phyloP scores from a whole-genome alignment of 2,329 filamentous ascomycete genomes.

The Fusarium falciforme region DNA sequence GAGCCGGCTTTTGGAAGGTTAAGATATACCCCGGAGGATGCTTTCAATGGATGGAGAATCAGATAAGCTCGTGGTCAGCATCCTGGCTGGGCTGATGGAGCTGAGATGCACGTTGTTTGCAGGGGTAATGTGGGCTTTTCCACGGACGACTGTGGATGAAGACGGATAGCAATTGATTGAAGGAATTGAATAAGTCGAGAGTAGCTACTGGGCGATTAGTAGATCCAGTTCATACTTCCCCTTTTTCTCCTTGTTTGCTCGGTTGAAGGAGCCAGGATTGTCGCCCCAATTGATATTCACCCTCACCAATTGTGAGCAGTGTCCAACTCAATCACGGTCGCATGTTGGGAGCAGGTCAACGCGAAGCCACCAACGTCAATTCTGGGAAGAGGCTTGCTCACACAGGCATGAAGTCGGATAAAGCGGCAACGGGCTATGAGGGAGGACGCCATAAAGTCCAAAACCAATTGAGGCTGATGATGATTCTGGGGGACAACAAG shows the following conservation, averaged over 20 bases:
- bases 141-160: background rate
- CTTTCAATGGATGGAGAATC: background rate
- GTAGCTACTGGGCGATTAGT: background rate
- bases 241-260: background rate
- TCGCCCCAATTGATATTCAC: background rate
- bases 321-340: background rate
- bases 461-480: background rate
- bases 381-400: background rate
- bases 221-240: background rate
- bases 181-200: background rate
- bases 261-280: background rate
- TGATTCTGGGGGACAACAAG: background rate
- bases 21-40: background rate
- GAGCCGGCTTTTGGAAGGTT: constrained; percentile 6
- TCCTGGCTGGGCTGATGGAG: background rate
- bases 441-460: background rate
- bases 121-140: background rate
- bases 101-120: background rate
- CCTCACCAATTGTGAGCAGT: background rate
- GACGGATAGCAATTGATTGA: background rate
- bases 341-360: too few relatives aligned
- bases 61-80: background rate
- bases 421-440: background rate
- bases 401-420: background rate
- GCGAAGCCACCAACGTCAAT: background rate